Evolutionary conservation across 768 basidiomycete genomes (phyloP).

Genomic region (Chalciporus sphaerocephalus): DNA sequence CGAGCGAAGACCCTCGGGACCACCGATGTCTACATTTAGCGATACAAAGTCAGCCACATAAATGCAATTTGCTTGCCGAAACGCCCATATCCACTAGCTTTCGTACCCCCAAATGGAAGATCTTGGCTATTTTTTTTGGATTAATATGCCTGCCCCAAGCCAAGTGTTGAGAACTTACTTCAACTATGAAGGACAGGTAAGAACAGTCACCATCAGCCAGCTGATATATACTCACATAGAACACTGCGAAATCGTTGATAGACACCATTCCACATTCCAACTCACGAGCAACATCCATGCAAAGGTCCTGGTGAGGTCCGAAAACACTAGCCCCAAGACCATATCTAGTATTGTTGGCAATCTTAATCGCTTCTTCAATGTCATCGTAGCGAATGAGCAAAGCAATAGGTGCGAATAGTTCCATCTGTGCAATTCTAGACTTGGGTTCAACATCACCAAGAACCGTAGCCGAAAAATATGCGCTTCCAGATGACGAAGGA

Average conservation of each 20-base stretch:
- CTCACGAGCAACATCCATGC: conserved; percentile 71
- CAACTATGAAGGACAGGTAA: conserved; percentile 40
- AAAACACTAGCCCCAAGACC: conserved; percentile 95
- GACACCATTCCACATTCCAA: conserved; percentile 97
- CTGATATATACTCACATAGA: conserved; percentile 55
- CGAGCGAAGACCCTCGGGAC: conserved; percentile 87
- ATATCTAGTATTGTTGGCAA: conserved; percentile 85
- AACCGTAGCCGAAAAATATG: conserved; percentile 85
- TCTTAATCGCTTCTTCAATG: conserved; percentile 78
- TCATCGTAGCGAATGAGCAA: conserved; percentile 80
- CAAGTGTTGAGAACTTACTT: conserved; percentile 46
- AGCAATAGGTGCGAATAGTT: conserved; percentile 92
- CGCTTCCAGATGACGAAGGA: conserved; percentile 62
- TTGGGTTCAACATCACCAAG: conserved; percentile 68
- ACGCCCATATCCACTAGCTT: conserved; percentile 88
- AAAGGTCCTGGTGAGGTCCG: conserved; percentile 76
- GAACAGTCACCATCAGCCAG: conserved; percentile 9
- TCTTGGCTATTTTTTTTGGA: conserved; percentile 56
- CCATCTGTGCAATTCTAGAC: conserved; percentile 76
- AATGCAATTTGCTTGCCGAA: conserved; percentile 54
- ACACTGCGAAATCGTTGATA: conserved; percentile 90
- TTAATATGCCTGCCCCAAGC: conserved; percentile 3
- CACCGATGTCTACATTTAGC: conserved; percentile 46
- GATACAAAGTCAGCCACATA: conserved; percentile 3
- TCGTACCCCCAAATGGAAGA: conserved; percentile 91